These are phyloP conservation scores for Batkoa obscura DNA, from an alignment of 371 early-diverging fungal genomes.

Conservation along the genomic window DNA sequence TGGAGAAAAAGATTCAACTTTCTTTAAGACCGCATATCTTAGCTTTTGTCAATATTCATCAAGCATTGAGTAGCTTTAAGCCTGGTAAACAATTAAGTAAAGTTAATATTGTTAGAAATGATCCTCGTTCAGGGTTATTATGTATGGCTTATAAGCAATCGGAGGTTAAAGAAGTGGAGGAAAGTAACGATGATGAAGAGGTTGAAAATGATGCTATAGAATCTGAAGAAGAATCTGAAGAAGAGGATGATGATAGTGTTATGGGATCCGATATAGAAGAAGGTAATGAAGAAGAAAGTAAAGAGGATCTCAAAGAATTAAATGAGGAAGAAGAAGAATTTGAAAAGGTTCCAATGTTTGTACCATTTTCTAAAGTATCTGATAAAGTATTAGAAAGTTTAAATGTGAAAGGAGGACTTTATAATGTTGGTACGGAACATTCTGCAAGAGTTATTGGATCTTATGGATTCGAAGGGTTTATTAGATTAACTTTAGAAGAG, in stretches of 20 bases:
- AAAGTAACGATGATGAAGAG: too few relatives aligned
- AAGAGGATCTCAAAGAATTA: too few relatives aligned
- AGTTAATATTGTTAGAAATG: not conserved
- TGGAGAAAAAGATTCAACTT: not conserved
- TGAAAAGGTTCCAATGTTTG: not conserved
- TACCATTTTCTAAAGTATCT: not conserved
- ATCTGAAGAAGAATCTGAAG: too few relatives aligned
- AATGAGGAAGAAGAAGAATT: too few relatives aligned
- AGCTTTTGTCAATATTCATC: not conserved
- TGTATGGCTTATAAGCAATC: not conserved
- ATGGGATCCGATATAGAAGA: too few relatives aligned
- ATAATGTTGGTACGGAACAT: not conserved
- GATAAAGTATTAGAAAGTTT: not conserved
- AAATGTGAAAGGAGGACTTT: not conserved
- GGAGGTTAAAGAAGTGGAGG: too few relatives aligned
- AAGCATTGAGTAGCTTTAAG: not conserved
- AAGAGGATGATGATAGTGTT: too few relatives aligned
- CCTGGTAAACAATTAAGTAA: not conserved
- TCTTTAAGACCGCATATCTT: not conserved
- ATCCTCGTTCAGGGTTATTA: not conserved
- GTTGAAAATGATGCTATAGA: too few relatives aligned
- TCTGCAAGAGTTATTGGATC: not conserved
- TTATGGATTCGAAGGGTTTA: not conserved
- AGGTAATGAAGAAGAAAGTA: too few relatives aligned
- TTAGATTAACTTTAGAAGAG: not conserved